phyloP scores from a whole-genome alignment of 768 basidiomycete genomes.

The Psilocybe tampanensis region DNA sequence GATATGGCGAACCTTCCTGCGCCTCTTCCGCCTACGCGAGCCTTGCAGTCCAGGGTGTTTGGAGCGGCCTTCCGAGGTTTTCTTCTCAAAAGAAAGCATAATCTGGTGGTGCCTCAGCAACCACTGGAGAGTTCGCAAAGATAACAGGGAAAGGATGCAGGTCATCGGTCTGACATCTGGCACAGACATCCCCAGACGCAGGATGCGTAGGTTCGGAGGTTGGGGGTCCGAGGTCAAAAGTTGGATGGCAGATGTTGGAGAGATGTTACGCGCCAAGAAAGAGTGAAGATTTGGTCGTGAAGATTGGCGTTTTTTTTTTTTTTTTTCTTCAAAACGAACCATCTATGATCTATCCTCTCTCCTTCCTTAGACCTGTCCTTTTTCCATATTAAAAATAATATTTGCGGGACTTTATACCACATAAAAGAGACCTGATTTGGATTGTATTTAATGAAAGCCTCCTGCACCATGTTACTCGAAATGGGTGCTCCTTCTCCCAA shows the following conservation, averaged over 20 bases:
- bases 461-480: too few relatives aligned
- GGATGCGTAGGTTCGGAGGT: conserved; percentile 54
- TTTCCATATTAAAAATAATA: too few relatives aligned
- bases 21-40: conserved; percentile 35
- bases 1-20: conserved; percentile 51
- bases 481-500: too few relatives aligned
- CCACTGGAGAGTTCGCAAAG: conserved; percentile 35
- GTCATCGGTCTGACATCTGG: conserved; percentile 35
- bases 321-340: too few relatives aligned
- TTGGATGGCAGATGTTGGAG: conserved; percentile 42
- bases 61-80: conserved; percentile 40
- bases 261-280: conserved; percentile 25
- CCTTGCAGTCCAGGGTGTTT: conserved; percentile 53
- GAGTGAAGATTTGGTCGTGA: neutral
- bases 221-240: conserved; percentile 44
- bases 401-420: too few relatives aligned
- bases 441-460: too few relatives aligned
- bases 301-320: too few relatives aligned
- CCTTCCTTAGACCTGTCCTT: too few relatives aligned
- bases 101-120: conserved; percentile 51
- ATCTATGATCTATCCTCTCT: too few relatives aligned
- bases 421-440: too few relatives aligned
- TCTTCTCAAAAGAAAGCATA: conserved; percentile 53
- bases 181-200: conserved; percentile 26
- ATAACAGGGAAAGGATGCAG: conserved; percentile 28